Conservation (phyloP, 2,329 filamentous ascomycete species). For the Lachnellula subtilissima region DNA sequence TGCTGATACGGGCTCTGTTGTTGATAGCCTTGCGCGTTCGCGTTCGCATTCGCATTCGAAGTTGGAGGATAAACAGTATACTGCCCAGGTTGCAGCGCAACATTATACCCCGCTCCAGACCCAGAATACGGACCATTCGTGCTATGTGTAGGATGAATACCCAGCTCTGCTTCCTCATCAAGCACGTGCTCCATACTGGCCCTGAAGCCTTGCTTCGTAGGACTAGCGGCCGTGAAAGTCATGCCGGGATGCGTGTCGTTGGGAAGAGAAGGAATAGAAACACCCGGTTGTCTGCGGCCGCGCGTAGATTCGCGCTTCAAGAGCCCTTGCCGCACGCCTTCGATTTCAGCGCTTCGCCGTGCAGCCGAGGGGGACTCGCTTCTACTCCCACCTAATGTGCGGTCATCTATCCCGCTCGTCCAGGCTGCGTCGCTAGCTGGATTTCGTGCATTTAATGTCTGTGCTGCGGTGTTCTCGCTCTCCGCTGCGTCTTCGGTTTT, state of each 20-base stretch:
- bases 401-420: slow-evolving; percentile 15
- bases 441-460: slow-evolving; percentile 31
- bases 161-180: slow-evolving; percentile 25
- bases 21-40: too few relatives aligned
- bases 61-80: too few relatives aligned
- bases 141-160: slow-evolving; percentile 10
- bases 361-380: slow-evolving; percentile 5
- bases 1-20: too few relatives aligned
- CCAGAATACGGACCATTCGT: neutral
- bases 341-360: slow-evolving; percentile 19
- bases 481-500: slow-evolving; percentile 17
- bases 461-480: slow-evolving; percentile 38
- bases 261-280: slow-evolving; percentile 15
- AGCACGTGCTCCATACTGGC: neutral
- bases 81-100: neutral
- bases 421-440: slow-evolving; percentile 19
- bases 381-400: slow-evolving; percentile 2
- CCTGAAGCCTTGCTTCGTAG: slow-evolving; percentile 1
- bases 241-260: slow-evolving; percentile 6
- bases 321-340: slow-evolving; percentile 20
- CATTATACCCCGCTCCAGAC: neutral
- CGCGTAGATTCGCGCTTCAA: slow-evolving; percentile 28
- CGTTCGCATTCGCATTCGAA: too few relatives aligned
- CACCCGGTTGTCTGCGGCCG: slow-evolving; percentile 26
- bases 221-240: slow-evolving; percentile 14